A percentile compares a stretch with the other conserved stretches of the same genome.
These are phyloP conservation scores for Pharnaceum exiguum DNA, from an alignment of 148 eudicot genomes.

Conservation along the genomic window DNA sequence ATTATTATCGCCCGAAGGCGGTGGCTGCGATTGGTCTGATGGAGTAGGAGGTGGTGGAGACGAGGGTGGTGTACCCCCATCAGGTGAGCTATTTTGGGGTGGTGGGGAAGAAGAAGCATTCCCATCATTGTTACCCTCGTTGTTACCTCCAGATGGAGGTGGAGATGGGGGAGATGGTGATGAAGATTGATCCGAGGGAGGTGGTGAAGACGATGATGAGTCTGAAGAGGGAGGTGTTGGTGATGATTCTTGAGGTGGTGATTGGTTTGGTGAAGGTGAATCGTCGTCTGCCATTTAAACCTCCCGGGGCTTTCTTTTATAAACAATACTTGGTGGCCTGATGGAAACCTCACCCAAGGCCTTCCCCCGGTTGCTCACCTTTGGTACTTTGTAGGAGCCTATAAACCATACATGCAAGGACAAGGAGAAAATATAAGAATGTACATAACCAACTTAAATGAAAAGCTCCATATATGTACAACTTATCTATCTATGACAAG, in stretches of 20 bases:
- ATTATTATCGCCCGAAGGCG: background rate
- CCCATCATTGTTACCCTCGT: background rate
- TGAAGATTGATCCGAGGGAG: constrained; percentile 10
- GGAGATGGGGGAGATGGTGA: constrained; percentile 18
- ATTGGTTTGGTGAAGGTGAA: constrained; percentile 13
- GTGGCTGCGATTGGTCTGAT: background rate
- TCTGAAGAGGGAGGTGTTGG: background rate
- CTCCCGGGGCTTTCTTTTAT: background rate
- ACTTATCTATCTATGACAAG: too few species aligned
- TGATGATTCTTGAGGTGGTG: constrained; percentile 12
- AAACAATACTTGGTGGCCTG: background rate
- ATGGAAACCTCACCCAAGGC: constrained; percentile 15
- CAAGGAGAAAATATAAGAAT: too few species aligned
- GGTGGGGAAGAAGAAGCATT: background rate
- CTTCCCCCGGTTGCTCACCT: constrained; percentile 20
- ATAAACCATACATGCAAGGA: too few species aligned
- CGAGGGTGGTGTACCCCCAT: background rate
- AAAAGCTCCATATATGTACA: constrained; percentile 6
- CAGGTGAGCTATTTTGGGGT: background rate
- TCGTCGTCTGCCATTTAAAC: constrained; percentile 14
- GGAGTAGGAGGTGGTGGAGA: constrained; percentile 15
- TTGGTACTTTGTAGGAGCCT: constrained; percentile 1
- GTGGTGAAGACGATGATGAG: constrained; percentile 8
- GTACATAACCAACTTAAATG: too few species aligned
- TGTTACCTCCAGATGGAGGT: background rate